Base-by-base conservation (phyloP, 768 basidiomycete species). In the Psilocybe sp. region DNA sequence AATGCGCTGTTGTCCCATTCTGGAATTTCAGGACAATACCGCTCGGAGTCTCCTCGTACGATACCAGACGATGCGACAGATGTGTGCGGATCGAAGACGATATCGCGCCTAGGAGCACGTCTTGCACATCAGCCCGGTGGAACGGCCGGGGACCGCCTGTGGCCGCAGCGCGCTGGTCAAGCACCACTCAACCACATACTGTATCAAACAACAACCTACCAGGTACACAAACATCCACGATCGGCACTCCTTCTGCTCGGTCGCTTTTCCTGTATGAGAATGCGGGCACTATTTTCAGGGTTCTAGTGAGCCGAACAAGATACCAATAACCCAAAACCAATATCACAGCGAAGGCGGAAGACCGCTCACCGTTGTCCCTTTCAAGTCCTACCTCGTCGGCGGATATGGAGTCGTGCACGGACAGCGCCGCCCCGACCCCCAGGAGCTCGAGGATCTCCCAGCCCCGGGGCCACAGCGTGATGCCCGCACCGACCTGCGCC, bases 401-500 rank as follows among this genome's bases (percentile, higher is more conserved):
- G 2, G 47, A 45, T 16, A 44, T 38, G n/a, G 58, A 28, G 23
- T 28, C 49, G 16, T 47, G 44, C 7, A 35, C 46, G 1, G 50
- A 44, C 10, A 57, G 41, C 7, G 45, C 44, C 5, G 49, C 42
- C 33, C 65, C 67, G 34, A 80, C 46, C 0, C 74, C 78, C 8
- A 79, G 59, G 2, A 62, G 56, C 19, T 64, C 60, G 23, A 79
- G 52, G 5, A 76, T 65, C 23, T 73, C 69, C 73, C 73, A 74
- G 12, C 70, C 61, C 28, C 74, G 66, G 6, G 65, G 69, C 64
- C 64, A 76, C 1, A 78, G 54, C 14, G 68, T 71, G 37, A 78
- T 69, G 3, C 77, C 78, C 4, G 75, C 75, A 16, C 75, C 77
- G n/a, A 76, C 49, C 50, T 74, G 69, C 38, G 69, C 60, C 46